Conservation (phyloP, 352 stramenopile species). For the Phytophthora pini region DNA sequence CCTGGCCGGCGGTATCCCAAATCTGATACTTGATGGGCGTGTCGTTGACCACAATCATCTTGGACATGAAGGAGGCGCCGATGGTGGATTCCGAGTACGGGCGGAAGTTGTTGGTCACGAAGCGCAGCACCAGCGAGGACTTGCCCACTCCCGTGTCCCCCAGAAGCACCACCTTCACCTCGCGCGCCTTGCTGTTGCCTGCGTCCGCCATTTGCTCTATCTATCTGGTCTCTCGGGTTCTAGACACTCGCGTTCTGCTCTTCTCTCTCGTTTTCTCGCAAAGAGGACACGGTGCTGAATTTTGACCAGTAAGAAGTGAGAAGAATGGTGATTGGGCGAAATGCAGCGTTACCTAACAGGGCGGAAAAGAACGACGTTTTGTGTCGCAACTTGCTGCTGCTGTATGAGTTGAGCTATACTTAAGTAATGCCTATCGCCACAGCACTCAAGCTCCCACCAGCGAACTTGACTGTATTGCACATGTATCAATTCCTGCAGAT, state of each 20-base stretch:
- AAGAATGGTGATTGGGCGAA: slow-evolving; percentile 12
- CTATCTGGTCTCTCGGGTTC: slow-evolving; percentile 12
- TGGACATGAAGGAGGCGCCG: slow-evolving; percentile 97
- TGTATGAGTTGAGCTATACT: no score
- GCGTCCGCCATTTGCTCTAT: slow-evolving; percentile 55
- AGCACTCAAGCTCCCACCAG: no score
- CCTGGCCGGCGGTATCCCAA: slow-evolving; percentile 98
- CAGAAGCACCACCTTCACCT: slow-evolving; percentile 92
- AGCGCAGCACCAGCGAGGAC: slow-evolving; percentile 95
- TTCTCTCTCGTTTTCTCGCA: slow-evolving; percentile 25
- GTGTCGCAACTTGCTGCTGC: no score
- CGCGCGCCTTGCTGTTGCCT: slow-evolving; percentile 74
- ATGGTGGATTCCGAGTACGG: slow-evolving; percentile 97
- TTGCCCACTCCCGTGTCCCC: slow-evolving; percentile 97
- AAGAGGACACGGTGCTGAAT: background rate
- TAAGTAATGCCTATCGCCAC: no score
- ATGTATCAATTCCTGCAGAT: no score
- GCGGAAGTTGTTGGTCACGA: slow-evolving; percentile 97
- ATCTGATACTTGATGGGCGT: slow-evolving; percentile 97
- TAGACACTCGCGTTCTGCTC: slow-evolving; percentile 12
- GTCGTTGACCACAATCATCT: slow-evolving; percentile 95
- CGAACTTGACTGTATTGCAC: no score
- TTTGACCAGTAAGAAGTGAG: slow-evolving; percentile 4
- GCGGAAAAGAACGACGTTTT: slow-evolving; percentile 1
- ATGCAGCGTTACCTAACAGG: slow-evolving; percentile 22